A percentile compares a stretch with the other conserved stretches of the same genome.
Conservation (phyloP, 306 rosid genomes). For the Ceratonia siliqua region DNA sequence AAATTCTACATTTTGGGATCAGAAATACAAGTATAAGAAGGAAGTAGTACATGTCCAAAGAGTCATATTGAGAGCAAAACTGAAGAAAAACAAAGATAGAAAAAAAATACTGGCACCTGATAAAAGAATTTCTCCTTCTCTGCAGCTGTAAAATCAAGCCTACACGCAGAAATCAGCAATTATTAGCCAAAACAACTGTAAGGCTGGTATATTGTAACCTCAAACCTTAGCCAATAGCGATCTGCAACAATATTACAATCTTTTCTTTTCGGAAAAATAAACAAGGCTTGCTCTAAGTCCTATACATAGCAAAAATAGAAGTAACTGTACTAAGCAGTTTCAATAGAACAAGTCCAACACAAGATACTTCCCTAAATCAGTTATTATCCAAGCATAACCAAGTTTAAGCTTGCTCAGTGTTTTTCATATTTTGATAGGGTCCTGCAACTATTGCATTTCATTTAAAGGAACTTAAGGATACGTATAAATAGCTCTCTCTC, state of each 20-base stretch:
- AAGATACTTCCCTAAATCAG: slow-evolving; percentile 15
- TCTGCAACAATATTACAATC: slow-evolving; percentile 12
- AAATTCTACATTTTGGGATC: slow-evolving; percentile 19
- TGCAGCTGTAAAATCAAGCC: slow-evolving; percentile 74
- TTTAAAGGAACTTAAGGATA: background rate
- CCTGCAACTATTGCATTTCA: slow-evolving; percentile 14
- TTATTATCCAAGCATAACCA: background rate
- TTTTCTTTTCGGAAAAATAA: background rate
- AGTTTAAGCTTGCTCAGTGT: background rate
- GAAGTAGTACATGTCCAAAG: slow-evolving; percentile 24
- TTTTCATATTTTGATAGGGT: background rate
- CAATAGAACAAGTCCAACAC: slow-evolving; percentile 24
- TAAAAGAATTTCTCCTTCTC: slow-evolving; percentile 82
- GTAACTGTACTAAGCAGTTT: slow-evolving; percentile 9
- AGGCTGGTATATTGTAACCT: slow-evolving; percentile 24
- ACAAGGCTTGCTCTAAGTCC: slow-evolving; percentile 11
- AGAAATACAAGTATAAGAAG: slow-evolving; percentile 20
- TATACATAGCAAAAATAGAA: background rate
- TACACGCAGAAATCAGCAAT: slow-evolving; percentile 43
- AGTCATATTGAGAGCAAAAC: slow-evolving; percentile 22
- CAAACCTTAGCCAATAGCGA: slow-evolving; percentile 9
- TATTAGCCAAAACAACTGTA: slow-evolving; percentile 23
- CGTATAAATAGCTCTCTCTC: background rate
- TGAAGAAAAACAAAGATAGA: slow-evolving; percentile 28
- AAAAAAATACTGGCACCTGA: slow-evolving; percentile 56